These are phyloP conservation scores for Colletotrichum nymphaeae DNA, from an alignment of 2,329 filamentous ascomycete species.

Conservation along the genomic window DNA sequence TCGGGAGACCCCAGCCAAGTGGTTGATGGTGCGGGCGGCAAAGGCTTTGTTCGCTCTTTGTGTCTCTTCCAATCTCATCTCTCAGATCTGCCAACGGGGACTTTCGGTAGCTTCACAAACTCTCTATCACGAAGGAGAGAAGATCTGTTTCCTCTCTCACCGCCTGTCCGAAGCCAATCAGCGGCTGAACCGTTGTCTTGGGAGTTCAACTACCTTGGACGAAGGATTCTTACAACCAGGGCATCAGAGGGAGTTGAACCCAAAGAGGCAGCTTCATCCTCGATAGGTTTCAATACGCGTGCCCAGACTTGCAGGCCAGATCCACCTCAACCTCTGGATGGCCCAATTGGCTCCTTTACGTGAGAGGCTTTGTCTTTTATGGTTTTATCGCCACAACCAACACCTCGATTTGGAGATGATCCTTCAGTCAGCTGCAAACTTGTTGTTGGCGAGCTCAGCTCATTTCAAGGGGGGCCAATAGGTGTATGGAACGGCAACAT, in stretches of 20 bases:
- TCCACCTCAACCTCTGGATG: conserved; percentile 6
- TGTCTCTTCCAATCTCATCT: neutral
- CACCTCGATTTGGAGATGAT: neutral
- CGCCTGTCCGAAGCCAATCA: conserved; percentile 26
- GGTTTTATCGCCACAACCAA: neutral
- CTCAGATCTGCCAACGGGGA: conserved; percentile 5
- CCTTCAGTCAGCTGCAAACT: neutral
- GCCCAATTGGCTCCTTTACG: conserved; percentile 10
- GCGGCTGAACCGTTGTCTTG: conserved; percentile 5
- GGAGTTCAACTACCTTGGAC: neutral
- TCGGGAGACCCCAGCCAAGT: conserved; percentile 5
- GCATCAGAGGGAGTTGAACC: neutral
- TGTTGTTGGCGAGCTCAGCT: neutral
- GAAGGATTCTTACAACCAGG: neutral
- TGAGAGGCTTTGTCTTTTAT: neutral
- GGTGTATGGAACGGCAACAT: neutral
- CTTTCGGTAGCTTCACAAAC: conserved; percentile 11
- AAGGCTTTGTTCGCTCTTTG: neutral
- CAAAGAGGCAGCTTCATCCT: conserved; percentile 2
- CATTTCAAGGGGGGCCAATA: conserved; percentile 6
- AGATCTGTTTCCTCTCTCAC: conserved; percentile 12
- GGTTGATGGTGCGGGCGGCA: neutral
- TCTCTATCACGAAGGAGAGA: neutral
- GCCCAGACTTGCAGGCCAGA: conserved; percentile 3
- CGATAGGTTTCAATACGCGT: neutral